Evolutionary conservation across 305 asterid species (phyloP).

Genomic region (Stenogyne calaminthoides): DNA sequence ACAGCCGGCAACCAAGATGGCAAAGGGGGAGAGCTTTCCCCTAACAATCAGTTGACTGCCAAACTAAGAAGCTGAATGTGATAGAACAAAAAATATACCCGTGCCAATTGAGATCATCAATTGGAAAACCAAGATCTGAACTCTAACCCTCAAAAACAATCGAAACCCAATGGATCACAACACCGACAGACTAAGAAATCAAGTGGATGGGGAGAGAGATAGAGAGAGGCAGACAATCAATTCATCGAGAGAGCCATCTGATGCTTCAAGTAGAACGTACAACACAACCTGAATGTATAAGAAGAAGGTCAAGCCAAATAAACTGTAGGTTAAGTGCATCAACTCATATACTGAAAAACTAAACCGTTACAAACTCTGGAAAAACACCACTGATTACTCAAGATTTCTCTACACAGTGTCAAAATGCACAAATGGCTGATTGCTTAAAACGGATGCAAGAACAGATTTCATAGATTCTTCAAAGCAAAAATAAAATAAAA

Average conservation of each 20-base stretch:
- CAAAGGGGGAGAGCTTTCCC: conserved; percentile 50
- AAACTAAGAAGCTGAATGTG: conserved; percentile 53
- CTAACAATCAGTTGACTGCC: conserved; percentile 50
- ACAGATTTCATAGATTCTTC: not conserved
- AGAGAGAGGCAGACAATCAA: conserved; percentile 33
- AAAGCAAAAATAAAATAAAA: not conserved
- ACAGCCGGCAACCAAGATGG: conserved; percentile 62
- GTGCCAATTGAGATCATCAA: conserved; percentile 49
- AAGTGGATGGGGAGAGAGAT: conserved; percentile 27
- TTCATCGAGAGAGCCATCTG: conserved; percentile 57
- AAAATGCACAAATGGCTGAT: not conserved
- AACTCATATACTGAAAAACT: not conserved
- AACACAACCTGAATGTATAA: conserved; percentile 35
- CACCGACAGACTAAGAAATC: conserved; percentile 23
- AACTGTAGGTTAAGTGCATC: conserved; percentile 11
- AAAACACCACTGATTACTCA: not conserved
- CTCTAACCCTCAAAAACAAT: conserved; percentile 17
- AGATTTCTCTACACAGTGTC: not conserved
- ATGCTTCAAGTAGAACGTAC: conserved; percentile 28
- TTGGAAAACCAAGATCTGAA: conserved; percentile 36
- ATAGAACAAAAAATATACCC: conserved; percentile 30
- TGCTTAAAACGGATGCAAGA: not conserved
- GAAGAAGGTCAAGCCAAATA: conserved; percentile 1
- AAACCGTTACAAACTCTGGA: not conserved
- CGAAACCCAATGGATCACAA: conserved; percentile 30